Conservation (phyloP, 176 grass and related monocot genomes). For the Carex pumila region DNA sequence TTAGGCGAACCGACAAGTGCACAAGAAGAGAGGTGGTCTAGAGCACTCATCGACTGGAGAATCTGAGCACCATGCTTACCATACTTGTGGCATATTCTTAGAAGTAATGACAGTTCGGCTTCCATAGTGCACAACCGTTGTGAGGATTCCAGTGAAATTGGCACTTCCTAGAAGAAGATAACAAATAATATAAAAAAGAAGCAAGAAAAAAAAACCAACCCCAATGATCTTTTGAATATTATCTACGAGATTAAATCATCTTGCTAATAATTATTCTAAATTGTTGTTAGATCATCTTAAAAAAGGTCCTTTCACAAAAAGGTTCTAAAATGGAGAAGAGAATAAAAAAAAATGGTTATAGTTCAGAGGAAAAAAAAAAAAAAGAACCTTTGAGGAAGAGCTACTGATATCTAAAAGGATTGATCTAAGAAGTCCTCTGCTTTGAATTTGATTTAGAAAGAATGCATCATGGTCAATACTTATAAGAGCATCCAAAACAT, state of each 20-base stretch:
- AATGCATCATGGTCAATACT: slow-evolving; percentile 82
- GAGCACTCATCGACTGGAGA: slow-evolving; percentile 75
- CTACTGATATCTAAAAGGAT: slow-evolving; percentile 71
- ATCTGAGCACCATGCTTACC: slow-evolving; percentile 86
- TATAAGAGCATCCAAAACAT: slow-evolving; percentile 81
- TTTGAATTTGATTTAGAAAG: slow-evolving; percentile 94
- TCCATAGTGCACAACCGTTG: slow-evolving; percentile 71
- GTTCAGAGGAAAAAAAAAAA: background rate
- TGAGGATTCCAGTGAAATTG: slow-evolving; percentile 55
- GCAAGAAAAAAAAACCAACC: slow-evolving; percentile 12
- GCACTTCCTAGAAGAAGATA: slow-evolving; percentile 40
- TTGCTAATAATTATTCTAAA: background rate
- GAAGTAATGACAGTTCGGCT: slow-evolving; percentile 75
- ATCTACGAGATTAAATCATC: background rate
- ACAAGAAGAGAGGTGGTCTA: slow-evolving; percentile 86
- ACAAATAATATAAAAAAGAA: background rate
- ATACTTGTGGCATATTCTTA: slow-evolving; percentile 87
- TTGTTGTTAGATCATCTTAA: background rate
- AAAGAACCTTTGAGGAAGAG: slow-evolving; percentile 73
- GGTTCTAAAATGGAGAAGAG: background rate
- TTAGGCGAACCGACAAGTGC: slow-evolving; percentile 42
- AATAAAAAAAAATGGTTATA: background rate
- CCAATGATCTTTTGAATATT: background rate
- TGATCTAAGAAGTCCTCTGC: slow-evolving; percentile 77
- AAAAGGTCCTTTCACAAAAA: background rate